A percentile compares a stretch with the other conserved stretches of the same genome.
Conservation (phyloP, 768 basidiomycete genomes). For the Boletus vermiculosoides region DNA sequence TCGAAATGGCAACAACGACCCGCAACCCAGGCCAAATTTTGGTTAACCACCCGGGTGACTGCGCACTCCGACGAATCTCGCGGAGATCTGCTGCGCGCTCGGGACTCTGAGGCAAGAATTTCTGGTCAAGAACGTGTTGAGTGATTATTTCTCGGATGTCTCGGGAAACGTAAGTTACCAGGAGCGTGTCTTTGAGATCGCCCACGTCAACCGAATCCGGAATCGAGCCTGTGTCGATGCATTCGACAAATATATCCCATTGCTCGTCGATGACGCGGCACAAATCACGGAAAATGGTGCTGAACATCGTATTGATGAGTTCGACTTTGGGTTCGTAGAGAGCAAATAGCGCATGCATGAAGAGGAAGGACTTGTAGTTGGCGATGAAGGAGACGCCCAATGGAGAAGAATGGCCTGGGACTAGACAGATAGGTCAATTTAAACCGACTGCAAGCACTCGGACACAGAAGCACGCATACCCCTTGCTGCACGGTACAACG, state of each 20-base stretch:
- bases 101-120: constrained; percentile 16
- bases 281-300: constrained; percentile 22
- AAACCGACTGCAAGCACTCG: no score
- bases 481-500: constrained; percentile 1
- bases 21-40: constrained; percentile 21
- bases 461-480: constrained; percentile 1
- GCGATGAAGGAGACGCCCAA: constrained; percentile 18
- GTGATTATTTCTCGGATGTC: background rate
- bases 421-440: constrained; percentile 2
- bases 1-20: constrained; percentile 19
- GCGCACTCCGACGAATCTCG: background rate
- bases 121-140: background rate
- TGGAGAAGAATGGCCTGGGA: constrained; percentile 16
- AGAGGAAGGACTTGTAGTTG: constrained; percentile 23
- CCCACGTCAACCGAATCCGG: constrained; percentile 14
- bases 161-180: background rate
- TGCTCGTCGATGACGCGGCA: constrained; percentile 20
- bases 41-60: constrained; percentile 19
- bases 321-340: constrained; percentile 21
- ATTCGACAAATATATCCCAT: constrained; percentile 22
- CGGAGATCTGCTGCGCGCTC: constrained; percentile 19
- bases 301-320: constrained; percentile 24
- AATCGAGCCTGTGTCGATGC: constrained; percentile 15
- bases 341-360: constrained; percentile 23
- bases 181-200: constrained; percentile 14